Evolutionary conservation across 78 protist genomes (phyloP).

Genomic region (Thecamonas trahens): DNA sequence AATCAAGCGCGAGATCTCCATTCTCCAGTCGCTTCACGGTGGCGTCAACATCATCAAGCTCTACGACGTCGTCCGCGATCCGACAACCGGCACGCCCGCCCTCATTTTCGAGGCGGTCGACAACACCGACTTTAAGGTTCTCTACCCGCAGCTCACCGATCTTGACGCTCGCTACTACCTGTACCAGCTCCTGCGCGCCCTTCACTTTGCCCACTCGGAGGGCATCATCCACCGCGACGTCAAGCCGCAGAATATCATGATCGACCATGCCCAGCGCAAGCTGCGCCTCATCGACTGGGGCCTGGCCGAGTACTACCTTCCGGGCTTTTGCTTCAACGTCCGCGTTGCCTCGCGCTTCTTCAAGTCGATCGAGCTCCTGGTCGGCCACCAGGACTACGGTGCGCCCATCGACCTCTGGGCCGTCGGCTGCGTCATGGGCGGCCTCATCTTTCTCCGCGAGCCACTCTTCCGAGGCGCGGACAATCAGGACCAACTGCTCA

Average conservation of each 20-base stretch:
- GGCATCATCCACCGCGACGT: constrained; percentile 97
- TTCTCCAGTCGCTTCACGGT: constrained; percentile 90
- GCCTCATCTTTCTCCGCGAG: constrained; percentile 92
- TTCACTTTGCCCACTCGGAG: constrained; percentile 89
- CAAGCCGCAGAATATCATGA: constrained; percentile 94
- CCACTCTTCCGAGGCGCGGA: constrained; percentile 99
- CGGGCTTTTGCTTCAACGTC: constrained; percentile 93
- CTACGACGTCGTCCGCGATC: constrained; percentile 93
- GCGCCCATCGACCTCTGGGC: constrained; percentile 97
- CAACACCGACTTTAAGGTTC: constrained; percentile 80
- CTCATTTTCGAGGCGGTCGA: constrained; percentile 93
- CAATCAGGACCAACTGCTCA: constrained; percentile 98
- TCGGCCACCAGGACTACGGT: constrained; percentile 91
- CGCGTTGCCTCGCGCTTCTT: constrained; percentile 99
- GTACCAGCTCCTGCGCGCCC: constrained; percentile 88
- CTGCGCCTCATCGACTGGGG: constrained; percentile 99
- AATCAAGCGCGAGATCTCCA: constrained; percentile 93
- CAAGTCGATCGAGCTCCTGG: constrained; percentile 96
- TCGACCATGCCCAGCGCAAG: constrained; percentile 86
- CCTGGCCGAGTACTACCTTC: constrained; percentile 98
- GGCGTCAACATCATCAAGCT: constrained; percentile 94
- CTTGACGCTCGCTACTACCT: constrained; percentile 93
- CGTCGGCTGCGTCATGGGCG: constrained; percentile 97
- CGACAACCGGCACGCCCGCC: constrained; percentile 60
- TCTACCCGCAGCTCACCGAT: constrained; percentile 92